Evolutionary conservation across 306 rosid genomes (phyloP), one percentile per base, ranked within the genome.

Genomic region (Dryas octopetala): DNA sequence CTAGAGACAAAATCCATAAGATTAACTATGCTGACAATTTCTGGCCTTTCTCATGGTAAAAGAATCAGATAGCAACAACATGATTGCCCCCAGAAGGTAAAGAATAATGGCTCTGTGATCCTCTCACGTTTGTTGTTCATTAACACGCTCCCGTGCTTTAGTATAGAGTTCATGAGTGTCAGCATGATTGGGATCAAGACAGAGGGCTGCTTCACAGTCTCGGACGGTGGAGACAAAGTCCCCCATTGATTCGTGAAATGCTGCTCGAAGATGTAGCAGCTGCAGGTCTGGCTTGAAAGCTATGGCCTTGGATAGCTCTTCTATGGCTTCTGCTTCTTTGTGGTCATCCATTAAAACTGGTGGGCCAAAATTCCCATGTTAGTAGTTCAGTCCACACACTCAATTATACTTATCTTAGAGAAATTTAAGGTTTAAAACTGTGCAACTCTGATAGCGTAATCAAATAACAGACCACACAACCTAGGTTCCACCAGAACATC

Each of bases 321-420:
- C 79, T 58, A 93, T 93, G 61, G 98, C 98, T 73, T 91, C 98
- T 17, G 63, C 81, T 86, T 93, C 98, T 86, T 86, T 87, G 73
- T 88, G 96, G 84, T 93, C 98, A 81, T 93, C 98, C 98, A 93
- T 93, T 74, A 93, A 76, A 85, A 93, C 98, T 93, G 89, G 81
- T 50, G 45, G 19, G 60, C 66, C 51, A 89, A 5, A 74, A 73
- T 79, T 84, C 54, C 75, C 64, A 46, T 43, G 86, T 91, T 62
- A 86, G 84, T 74, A 79, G 72, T 67, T 45, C 13, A 11, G 15
- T 41, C 47, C 50, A 54, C 28, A 26, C 6, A 38, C 38, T 0
- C 47, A 59, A n/a, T 15, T 15, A 16, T 45, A 26, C 40, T 46
- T 60, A 16, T n/a, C 40, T 19, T 15, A 58, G n/a, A 38, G 79